Conservation (phyloP, 2,329 filamentous ascomycete genomes). For the Colletotrichum melonis region DNA sequence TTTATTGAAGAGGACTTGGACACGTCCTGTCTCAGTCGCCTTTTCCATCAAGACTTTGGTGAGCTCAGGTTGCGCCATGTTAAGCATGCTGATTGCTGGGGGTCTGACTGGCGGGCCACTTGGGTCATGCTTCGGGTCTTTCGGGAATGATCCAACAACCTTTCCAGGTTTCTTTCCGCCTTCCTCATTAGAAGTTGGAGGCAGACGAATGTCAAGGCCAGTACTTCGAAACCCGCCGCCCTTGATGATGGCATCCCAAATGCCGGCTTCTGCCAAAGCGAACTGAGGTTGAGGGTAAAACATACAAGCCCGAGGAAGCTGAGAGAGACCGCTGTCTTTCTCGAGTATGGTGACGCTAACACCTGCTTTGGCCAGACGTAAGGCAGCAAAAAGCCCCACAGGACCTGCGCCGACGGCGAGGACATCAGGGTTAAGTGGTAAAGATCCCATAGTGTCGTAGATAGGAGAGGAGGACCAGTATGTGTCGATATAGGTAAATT, state of each 20-base stretch:
- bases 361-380: not conserved
- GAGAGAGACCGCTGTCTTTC: not conserved
- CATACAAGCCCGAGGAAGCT: not conserved
- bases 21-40: not conserved
- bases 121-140: not conserved
- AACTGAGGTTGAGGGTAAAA: not conserved
- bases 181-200: not conserved
- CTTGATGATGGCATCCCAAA: not conserved
- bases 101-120: not conserved
- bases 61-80: conserved; percentile 1
- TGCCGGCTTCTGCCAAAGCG: not conserved
- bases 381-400: not conserved
- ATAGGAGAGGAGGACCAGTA: too few species aligned
- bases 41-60: not conserved
- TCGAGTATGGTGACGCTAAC: not conserved
- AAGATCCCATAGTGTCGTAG: not conserved
- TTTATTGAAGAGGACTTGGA: not conserved
- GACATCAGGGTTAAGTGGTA: not conserved
- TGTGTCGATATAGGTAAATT: too few species aligned
- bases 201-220: not conserved
- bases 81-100: conserved; percentile 5
- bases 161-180: not conserved
- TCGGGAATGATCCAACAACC: not conserved
- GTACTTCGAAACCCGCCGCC: not conserved
- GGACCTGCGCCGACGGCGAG: not conserved